Base-by-base conservation (phyloP, 2,329 filamentous ascomycete genomes). In the Trichoderma oligosporum region DNA sequence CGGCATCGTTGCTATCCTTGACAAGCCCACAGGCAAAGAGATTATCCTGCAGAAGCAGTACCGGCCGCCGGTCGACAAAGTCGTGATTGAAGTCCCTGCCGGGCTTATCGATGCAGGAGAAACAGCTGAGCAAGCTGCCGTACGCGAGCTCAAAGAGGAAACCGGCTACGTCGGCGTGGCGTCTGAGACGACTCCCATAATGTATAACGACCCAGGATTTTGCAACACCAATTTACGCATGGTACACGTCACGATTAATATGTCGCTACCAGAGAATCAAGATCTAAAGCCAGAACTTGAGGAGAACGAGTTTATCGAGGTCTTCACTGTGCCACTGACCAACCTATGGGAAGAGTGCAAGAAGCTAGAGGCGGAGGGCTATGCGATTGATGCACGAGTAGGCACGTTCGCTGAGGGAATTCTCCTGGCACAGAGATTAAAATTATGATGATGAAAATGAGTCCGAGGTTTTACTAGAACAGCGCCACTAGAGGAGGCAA, bases 231-330 rank as follows among this genome's bases (percentile, higher is more conserved):
- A 86, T 64, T 72, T 85, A 39, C 78, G 80, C 55, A 85, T 87
- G 80, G 83, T 92, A 12, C 88, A 92, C 66, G 82, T 92, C 39
- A 80, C 77, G 1, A 82, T 93, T 61, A 87, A 93, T 70, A 82
- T 88, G 78, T 78, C 74, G 4, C 74, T 84, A 1, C 80, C 86
- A 0, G 84, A 84, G 64, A 93, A 93, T 67, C 81, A 86, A 67
- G 77, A 88, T 53, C 83, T 83, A 1, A 78, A 84, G 69, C 85
- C 88, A 0, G 75, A 87, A 67, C 77, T 92, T 6, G 88, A 93
- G 68, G 88, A 91, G 24, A 86, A 84, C 61, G 89, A 93, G 72
- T 92, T 91, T 67, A 92, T 93, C 66, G 88, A 92, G 69, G 85
- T 86, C 31, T 92, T 93, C 65, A 82, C 81, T 7, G 78, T 90